phyloP scores from a whole-genome alignment of 2,329 filamentous ascomycete species.

The Coniochaeta pulveracea region DNA sequence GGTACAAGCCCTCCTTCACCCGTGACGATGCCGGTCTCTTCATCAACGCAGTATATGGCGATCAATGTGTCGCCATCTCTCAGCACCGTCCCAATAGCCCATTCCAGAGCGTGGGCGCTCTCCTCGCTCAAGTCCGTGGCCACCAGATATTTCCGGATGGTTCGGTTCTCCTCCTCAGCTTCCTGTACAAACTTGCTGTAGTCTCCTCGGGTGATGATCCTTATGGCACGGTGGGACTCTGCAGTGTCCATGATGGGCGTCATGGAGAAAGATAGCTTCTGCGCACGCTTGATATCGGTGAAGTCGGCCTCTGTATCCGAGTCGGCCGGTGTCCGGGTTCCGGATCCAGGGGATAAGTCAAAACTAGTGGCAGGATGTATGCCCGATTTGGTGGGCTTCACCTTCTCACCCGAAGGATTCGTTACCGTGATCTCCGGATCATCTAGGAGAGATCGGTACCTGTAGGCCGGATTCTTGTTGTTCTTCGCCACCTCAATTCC shows the following conservation, averaged over 20 bases:
- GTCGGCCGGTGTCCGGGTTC: conserved; percentile 48
- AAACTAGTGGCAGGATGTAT: conserved; percentile 81
- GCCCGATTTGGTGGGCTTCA: conserved; percentile 39
- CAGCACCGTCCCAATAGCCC: conserved; percentile 92
- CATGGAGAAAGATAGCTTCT: conserved; percentile 70
- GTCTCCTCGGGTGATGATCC: conserved; percentile 84
- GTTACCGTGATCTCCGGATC: conserved; percentile 59
- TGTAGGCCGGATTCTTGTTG: conserved; percentile 35
- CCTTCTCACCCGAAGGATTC: conserved; percentile 48
- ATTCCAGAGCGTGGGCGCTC: conserved; percentile 88
- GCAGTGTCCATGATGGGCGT: conserved; percentile 69
- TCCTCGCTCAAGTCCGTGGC: conserved; percentile 92
- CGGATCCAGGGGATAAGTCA: conserved; percentile 52
- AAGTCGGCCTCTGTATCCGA: conserved; percentile 82
- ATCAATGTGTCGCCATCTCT: conserved; percentile 90
- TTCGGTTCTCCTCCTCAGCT: conserved; percentile 66
- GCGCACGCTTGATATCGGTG: conserved; percentile 76
- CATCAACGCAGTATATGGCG: conserved; percentile 86
- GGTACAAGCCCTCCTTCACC: conserved; percentile 44
- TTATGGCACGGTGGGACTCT: conserved; percentile 69
- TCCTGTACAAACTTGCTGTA: conserved; percentile 66
- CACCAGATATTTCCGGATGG: conserved; percentile 85
- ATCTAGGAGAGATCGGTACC: conserved; percentile 52
- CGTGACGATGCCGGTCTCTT: conserved; percentile 56
- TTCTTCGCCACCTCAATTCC: conserved; percentile 42